phyloP scores from a whole-genome alignment of 169 alveolate species.

The Plasmodium gaboni region DNA sequence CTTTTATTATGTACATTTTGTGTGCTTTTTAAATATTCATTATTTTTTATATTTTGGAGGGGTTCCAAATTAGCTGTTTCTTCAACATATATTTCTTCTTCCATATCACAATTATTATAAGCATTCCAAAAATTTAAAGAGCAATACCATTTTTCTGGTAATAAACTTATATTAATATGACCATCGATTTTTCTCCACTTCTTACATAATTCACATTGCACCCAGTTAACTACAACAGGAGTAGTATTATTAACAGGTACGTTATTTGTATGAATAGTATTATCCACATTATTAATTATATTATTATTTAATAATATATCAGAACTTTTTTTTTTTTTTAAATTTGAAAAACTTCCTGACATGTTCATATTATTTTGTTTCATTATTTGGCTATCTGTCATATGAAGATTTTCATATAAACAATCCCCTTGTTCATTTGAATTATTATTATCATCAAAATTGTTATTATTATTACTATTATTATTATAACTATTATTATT shows the following conservation, averaged over 20 bases:
- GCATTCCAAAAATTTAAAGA: constrained; percentile 80
- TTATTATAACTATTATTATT: constrained; percentile 50
- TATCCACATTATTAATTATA: background rate
- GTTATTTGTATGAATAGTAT: background rate
- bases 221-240: constrained; percentile 83
- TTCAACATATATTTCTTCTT: constrained; percentile 56
- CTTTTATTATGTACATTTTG: constrained; percentile 6
- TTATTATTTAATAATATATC: background rate
- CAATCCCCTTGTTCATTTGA: background rate
- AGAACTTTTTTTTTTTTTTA: constrained; percentile 2
- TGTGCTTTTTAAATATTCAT: background rate
- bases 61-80: constrained; percentile 13
- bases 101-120: constrained; percentile 50
- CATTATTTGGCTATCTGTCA: too few species aligned
- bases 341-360: constrained; percentile 4
- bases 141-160: constrained; percentile 88
- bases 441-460: background rate
- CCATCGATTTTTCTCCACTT: constrained; percentile 84
- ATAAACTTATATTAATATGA: constrained; percentile 76
- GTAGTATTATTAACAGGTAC: background rate
- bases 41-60: background rate
- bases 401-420: background rate
- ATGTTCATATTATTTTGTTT: constrained; percentile 12
- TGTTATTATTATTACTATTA: background rate
- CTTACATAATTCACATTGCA: constrained; percentile 85